A percentile compares a stretch with the other conserved stretches of the same genome.
These are phyloP conservation scores for Mycena citricolor DNA, from an alignment of 1,284 basidiomycete genomes.

Conservation along the genomic window DNA sequence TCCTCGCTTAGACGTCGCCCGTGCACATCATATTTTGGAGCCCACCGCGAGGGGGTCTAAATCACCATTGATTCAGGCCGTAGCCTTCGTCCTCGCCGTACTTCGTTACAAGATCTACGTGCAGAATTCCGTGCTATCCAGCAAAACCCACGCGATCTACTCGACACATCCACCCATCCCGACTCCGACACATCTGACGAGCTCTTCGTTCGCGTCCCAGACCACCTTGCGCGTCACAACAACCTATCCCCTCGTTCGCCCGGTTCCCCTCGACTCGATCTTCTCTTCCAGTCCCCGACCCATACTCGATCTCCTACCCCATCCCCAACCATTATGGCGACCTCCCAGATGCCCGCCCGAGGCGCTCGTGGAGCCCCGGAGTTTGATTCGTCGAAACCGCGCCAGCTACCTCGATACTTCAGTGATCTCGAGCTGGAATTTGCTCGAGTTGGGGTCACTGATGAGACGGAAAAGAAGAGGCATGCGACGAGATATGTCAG, in stretches of 20 bases:
- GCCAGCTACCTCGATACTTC: conserved; percentile 1
- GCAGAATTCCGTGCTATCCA: background rate
- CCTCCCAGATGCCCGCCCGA: conserved; percentile 4
- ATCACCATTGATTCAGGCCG: background rate
- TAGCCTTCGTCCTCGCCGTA: background rate
- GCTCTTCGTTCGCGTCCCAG: background rate
- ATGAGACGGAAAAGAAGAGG: conserved; percentile 1
- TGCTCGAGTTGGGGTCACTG: background rate
- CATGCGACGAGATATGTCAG: conserved; percentile 3
- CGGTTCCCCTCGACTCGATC: background rate
- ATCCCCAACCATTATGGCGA: background rate
- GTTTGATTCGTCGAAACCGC: conserved; percentile 2
- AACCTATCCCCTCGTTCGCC: background rate
- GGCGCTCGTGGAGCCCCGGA: conserved; percentile 3
- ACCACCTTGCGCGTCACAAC: background rate
- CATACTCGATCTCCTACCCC: background rate
- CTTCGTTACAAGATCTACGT: background rate
- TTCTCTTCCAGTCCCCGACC: background rate
- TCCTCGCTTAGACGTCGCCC: no score
- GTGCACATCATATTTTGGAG: no score
- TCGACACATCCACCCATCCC: background rate
- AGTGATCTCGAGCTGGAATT: background rate
- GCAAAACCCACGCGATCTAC: conserved; percentile 3
- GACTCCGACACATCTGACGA: background rate
- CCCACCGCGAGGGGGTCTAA: conserved; percentile 7